phyloP scores from a whole-genome alignment of 441 rosid genomes.

The Hypseocharis bilobata region DNA sequence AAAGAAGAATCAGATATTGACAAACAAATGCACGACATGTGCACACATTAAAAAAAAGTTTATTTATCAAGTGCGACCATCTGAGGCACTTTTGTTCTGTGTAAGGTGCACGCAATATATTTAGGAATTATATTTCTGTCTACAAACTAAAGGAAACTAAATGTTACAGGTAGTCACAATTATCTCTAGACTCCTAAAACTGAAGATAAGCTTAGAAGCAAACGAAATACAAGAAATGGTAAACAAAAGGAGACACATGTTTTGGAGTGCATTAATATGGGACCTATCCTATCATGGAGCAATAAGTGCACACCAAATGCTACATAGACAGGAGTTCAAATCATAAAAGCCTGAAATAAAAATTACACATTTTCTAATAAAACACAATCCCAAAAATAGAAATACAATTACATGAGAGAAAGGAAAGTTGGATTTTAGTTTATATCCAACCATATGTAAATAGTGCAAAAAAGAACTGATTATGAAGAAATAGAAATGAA shows the following conservation, averaged over 20 bases:
- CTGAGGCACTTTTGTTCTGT: neutral
- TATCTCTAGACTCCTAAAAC: neutral
- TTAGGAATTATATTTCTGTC: neutral
- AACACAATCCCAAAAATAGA: neutral
- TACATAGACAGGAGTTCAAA: neutral
- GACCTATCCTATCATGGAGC: neutral
- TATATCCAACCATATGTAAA: neutral
- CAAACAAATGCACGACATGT: neutral
- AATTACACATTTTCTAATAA: neutral
- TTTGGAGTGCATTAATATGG: neutral
- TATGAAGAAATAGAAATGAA: conserved; percentile 3
- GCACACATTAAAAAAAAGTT: neutral
- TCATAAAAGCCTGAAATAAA: neutral
- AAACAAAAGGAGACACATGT: too few species aligned
- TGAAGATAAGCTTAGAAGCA: neutral
- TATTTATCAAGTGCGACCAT: neutral
- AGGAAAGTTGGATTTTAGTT: neutral
- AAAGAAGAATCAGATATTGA: too few species aligned
- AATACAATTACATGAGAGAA: neutral
- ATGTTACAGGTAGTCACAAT: neutral
- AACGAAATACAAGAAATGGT: neutral
- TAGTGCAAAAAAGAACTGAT: neutral
- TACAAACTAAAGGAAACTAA: neutral
- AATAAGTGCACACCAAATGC: neutral
- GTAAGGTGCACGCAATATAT: neutral